A percentile compares a stretch with the other conserved stretches of the same genome.
These are phyloP conservation scores for Paulownia fortunei DNA, from an alignment of 257 asterid species.

Conservation along the genomic window DNA sequence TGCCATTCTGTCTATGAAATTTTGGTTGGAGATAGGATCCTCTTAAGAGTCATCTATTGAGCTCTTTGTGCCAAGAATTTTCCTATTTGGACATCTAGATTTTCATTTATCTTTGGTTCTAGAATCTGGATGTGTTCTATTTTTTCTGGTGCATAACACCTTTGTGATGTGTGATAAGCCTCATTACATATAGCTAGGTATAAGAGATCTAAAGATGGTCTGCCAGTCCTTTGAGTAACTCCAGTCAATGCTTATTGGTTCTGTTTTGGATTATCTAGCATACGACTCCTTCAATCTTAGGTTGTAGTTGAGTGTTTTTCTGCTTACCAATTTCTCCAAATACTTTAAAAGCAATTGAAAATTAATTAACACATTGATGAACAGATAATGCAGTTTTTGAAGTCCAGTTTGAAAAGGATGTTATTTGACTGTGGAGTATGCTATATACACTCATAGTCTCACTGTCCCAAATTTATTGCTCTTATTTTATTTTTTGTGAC, in stretches of 20 bases:
- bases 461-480: constrained; percentile 14
- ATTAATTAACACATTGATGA: constrained; percentile 12
- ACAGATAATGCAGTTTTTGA: constrained; percentile 13
- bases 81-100: constrained; percentile 18
- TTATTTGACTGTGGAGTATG: constrained; percentile 12
- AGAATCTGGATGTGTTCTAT: constrained; percentile 14
- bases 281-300: background rate
- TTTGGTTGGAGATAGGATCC: constrained; percentile 16
- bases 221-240: constrained; percentile 16
- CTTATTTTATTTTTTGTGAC: background rate
- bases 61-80: background rate
- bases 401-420: constrained; percentile 10
- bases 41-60: background rate
- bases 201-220: constrained; percentile 1
- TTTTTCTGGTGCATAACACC: constrained; percentile 19
- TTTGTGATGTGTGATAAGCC: constrained; percentile 16
- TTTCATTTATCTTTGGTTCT: constrained; percentile 10
- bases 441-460: background rate
- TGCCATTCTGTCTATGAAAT: constrained; percentile 19
- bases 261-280: background rate
- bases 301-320: background rate
- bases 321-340: constrained; percentile 3
- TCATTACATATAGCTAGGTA: constrained; percentile 4
- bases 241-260: constrained; percentile 19
- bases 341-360: constrained; percentile 5